Evolutionary conservation across 2,329 filamentous ascomycete species (phyloP), one percentile per base, ranked within the genome.

Genomic region (Botrytis pseudocinerea): DNA sequence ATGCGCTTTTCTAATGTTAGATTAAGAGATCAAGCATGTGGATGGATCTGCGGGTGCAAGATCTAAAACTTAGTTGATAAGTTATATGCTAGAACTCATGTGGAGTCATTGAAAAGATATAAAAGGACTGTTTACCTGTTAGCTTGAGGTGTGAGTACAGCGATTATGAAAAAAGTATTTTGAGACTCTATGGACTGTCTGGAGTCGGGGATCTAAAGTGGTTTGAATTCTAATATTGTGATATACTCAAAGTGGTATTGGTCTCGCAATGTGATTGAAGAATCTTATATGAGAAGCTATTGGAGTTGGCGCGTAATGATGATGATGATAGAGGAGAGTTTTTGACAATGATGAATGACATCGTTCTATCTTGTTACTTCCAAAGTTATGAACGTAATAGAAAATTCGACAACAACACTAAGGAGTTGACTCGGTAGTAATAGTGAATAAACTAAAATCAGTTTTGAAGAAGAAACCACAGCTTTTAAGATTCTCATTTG

Each of bases 41-140:
- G 16, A 44, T 44, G 4, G 16, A 16, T 38, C 7, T 38, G 38
- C 18, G n/a, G 18, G 51, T 8, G 16, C n/a, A 7, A 28, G 14
- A 7, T 18, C 6, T 8, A 4, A 18, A 1, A 28, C 2, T 28
- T 4, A n/a, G 1, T 9, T 18, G 2, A 28, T 18, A 28, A 57
- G 0, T 9, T 18, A 2, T 6, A 57, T 4, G 0, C 51, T 7
- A 16, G 4, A 8, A 8, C 14, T 28, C 14, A 9, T 4, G n/a
- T 4, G 3, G 2, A 28, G 0, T 18, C 22, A 7, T n/a, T 28
- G 6, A 1, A 54, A 54, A 16, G 14, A 4, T 28, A 28, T 18
- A 28, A 57, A 12, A 2, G 9, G 22, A 48, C 8, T 12, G 12
- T 25, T 10, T 16, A 7, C 22, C 2, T 9, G 16, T 54, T 3